Conservation (phyloP, 805 yeast species). For the Yamadazyma ubonensis region DNA sequence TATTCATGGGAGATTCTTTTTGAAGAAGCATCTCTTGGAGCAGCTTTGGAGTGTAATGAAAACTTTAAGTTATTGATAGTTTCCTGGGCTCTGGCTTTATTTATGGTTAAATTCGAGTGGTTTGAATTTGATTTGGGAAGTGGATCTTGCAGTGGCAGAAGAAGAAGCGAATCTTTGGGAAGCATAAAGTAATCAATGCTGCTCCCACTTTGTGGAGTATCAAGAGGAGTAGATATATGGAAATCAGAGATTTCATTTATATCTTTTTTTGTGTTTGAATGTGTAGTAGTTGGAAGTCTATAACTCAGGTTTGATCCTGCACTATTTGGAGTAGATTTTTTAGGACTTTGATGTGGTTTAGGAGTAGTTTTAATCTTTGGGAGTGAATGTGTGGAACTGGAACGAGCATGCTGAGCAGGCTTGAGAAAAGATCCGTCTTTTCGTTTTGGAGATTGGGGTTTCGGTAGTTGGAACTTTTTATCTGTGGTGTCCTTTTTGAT, state of each 20-base stretch:
- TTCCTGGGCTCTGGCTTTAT: conserved; percentile 16
- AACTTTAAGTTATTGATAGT: conserved; percentile 13
- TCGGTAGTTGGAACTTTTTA: conserved; percentile 6
- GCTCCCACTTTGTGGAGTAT: conserved; percentile 1
- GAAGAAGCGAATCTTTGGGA: conserved; percentile 5
- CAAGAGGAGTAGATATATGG: background rate
- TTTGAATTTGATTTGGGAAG: conserved; percentile 11
- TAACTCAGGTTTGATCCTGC: background rate
- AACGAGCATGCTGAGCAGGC: background rate
- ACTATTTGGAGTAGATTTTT: conserved; percentile 1
- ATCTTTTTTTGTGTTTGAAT: conserved; percentile 12
- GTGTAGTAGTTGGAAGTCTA: conserved; percentile 3
- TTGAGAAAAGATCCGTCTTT: conserved; percentile 4
- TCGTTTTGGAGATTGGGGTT: conserved; percentile 4
- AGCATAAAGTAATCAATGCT: conserved; percentile 9
- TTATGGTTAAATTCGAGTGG: conserved; percentile 14
- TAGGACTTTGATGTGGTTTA: background rate
- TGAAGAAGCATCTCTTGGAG: conserved; percentile 9
- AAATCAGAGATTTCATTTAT: conserved; percentile 11
- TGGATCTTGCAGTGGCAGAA: conserved; percentile 1
- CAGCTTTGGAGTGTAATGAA: conserved; percentile 10
- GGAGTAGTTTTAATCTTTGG: conserved; percentile 6
- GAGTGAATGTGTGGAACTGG: conserved; percentile 11
- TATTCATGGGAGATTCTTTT: conserved; percentile 13
- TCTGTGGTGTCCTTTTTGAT: conserved; percentile 12